phyloP scores from a whole-genome alignment of 1,284 basidiomycete species.

The Erythrobasidium hasegawianum region DNA sequence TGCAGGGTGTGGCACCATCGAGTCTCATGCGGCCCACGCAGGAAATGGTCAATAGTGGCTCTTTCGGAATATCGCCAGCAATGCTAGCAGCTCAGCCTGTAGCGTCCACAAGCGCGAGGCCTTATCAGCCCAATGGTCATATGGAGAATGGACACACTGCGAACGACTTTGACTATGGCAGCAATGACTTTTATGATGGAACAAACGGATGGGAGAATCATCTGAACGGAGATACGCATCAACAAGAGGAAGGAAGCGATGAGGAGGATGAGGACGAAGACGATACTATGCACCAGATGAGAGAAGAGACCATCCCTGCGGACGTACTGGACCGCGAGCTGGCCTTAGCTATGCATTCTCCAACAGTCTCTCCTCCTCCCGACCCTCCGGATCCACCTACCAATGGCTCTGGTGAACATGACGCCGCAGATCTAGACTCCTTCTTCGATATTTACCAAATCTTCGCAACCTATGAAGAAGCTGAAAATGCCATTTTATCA shows the following conservation, averaged over 20 bases:
- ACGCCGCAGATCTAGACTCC: neutral
- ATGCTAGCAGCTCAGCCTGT: neutral
- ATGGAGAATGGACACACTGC: neutral
- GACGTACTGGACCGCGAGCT: neutral
- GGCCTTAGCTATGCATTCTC: neutral
- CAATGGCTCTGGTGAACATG: neutral
- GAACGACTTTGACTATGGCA: neutral
- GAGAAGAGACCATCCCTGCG: neutral
- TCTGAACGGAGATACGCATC: neutral
- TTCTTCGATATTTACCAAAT: conserved; percentile 28
- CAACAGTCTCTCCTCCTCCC: neutral
- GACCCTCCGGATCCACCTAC: neutral
- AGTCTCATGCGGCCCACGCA: neutral
- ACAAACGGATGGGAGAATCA: neutral
- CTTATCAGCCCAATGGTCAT: neutral
- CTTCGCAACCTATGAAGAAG: conserved; percentile 26
- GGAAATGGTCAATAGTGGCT: neutral
- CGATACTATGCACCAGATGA: neutral
- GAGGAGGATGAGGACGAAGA: conserved; percentile 3
- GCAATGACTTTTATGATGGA: neutral
- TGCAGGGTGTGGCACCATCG: neutral
- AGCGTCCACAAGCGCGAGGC: neutral
- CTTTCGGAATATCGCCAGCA: neutral
- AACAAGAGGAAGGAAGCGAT: neutral
- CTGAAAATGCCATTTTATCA: conserved; percentile 17